These are phyloP conservation scores for Chrysoporthe austroafricana DNA, from an alignment of 2,329 filamentous ascomycete species.

Conservation along the genomic window DNA sequence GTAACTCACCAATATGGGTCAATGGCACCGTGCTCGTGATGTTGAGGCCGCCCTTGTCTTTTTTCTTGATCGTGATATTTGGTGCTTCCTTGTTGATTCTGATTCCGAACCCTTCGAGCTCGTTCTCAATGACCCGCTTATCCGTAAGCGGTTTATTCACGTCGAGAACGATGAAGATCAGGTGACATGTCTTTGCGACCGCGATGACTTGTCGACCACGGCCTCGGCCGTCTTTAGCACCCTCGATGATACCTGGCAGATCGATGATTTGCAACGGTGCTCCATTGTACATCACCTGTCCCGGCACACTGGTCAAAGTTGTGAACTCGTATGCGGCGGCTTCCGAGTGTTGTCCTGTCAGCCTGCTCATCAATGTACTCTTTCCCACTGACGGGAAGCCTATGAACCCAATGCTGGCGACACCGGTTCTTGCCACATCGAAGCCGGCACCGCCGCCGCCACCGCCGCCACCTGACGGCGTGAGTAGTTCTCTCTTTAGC, in stretches of 20 bases:
- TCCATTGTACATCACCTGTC: slow-evolving; percentile 92
- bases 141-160: slow-evolving; percentile 98
- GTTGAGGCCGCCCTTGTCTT: slow-evolving; percentile 96
- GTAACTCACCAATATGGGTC: slow-evolving; percentile 68
- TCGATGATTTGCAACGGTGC: slow-evolving; percentile 98
- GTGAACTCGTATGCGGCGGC: slow-evolving; percentile 98
- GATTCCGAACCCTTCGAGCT: slow-evolving; percentile 96
- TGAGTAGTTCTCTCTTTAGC: slow-evolving; percentile 93
- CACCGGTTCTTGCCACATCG: slow-evolving; percentile 96
- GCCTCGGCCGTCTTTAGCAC: slow-evolving; percentile 97
- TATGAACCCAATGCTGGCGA: slow-evolving; percentile 96
- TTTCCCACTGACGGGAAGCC: slow-evolving; percentile 98
- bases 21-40: slow-evolving; percentile 94
- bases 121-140: slow-evolving; percentile 92
- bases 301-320: slow-evolving; percentile 94
- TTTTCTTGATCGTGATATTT: slow-evolving; percentile 99
- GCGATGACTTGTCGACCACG: slow-evolving; percentile 98
- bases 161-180: slow-evolving; percentile 98
- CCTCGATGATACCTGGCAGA: slow-evolving; percentile 97
- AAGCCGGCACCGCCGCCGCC: slow-evolving; percentile 88
- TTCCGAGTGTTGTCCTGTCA: slow-evolving; percentile 97
- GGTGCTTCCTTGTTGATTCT: slow-evolving; percentile 96
- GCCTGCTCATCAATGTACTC: slow-evolving; percentile 91
- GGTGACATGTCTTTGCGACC: slow-evolving; percentile 96
- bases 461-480: slow-evolving; percentile 76